phyloP scores from a whole-genome alignment of 1,284 basidiomycete genomes.

The Veloboletus limbatus region DNA sequence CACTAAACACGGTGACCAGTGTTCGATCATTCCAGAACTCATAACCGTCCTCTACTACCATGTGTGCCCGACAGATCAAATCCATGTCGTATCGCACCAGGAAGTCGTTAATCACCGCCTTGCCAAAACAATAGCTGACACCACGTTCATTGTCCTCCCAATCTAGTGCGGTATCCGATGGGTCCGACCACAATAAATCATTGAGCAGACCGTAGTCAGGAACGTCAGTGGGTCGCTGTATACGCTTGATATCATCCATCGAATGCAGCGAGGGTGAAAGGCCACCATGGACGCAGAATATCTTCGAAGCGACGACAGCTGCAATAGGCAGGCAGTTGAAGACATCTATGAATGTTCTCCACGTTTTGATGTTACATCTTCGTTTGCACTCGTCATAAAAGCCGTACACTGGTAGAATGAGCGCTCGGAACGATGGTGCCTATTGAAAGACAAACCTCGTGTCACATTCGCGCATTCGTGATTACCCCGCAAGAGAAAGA shows the following conservation, averaged over 20 bases:
- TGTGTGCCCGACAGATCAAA: slow-evolving; percentile 98
- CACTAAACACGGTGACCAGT: slow-evolving; percentile 97
- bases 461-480: slow-evolving; percentile 99
- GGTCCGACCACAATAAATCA: slow-evolving; percentile 98
- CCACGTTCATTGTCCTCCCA: slow-evolving; percentile 99
- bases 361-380: slow-evolving; percentile 98
- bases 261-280: slow-evolving; percentile 95
- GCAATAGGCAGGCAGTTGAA: slow-evolving; percentile 99
- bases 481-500: slow-evolving; percentile 96
- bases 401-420: slow-evolving; percentile 76
- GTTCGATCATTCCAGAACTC: slow-evolving; percentile 99
- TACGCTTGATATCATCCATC: slow-evolving; percentile 99
- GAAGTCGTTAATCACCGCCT: slow-evolving; percentile 96
- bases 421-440: slow-evolving; percentile 6
- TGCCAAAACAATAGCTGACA: slow-evolving; percentile 99
- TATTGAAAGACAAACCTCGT: slow-evolving; percentile 63
- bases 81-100: slow-evolving; percentile 95
- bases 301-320: slow-evolving; percentile 98
- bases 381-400: slow-evolving; percentile 99
- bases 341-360: slow-evolving; percentile 99
- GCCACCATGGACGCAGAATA: slow-evolving; percentile 99
- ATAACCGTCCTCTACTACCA: slow-evolving; percentile 99
- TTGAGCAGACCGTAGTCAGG: slow-evolving; percentile 99
- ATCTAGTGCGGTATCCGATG: slow-evolving; percentile 94
- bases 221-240: slow-evolving; percentile 97